Percentiles rank a stretch among this genome's conserved stretches.
phyloP scores from a whole-genome alignment of 2,329 filamentous ascomycete genomes.

The Scedosporium boydii region DNA sequence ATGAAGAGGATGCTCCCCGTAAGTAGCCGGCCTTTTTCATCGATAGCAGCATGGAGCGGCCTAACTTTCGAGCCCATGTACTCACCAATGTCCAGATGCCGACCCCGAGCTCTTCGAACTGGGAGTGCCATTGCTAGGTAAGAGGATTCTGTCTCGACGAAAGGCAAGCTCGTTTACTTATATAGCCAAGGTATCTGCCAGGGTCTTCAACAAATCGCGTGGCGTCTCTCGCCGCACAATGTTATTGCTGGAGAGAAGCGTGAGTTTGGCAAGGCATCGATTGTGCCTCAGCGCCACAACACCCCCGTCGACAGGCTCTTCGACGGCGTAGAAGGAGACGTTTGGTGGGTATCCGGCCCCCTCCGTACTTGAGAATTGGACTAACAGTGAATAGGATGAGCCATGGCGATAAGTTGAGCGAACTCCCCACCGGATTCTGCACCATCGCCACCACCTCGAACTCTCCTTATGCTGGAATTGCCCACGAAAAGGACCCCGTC shows the following conservation, averaged over 20 bases:
- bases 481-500: slow-evolving; percentile 58
- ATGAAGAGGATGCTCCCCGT: slow-evolving; percentile 61
- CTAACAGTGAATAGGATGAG: slow-evolving; percentile 60
- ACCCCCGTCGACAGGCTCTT: slow-evolving; percentile 71
- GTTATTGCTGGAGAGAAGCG: slow-evolving; percentile 29
- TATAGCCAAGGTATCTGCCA: slow-evolving; percentile 44
- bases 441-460: slow-evolving; percentile 68
- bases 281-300: slow-evolving; percentile 50
- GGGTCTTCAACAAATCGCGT: slow-evolving; percentile 55
- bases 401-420: slow-evolving; percentile 76
- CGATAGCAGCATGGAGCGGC: neutral
- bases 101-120: slow-evolving; percentile 76
- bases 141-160: slow-evolving; percentile 17
- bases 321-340: slow-evolving; percentile 54
- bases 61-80: neutral
- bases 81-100: slow-evolving; percentile 39
- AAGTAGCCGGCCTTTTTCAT: slow-evolving; percentile 13
- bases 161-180: neutral
- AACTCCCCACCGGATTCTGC: slow-evolving; percentile 63
- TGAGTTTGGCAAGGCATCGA: slow-evolving; percentile 62
- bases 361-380: neutral
- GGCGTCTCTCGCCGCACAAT: slow-evolving; percentile 51
- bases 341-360: neutral
- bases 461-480: slow-evolving; percentile 71
- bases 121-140: slow-evolving; percentile 44